phyloP scores from a whole-genome alignment of 2,329 filamentous ascomycete genomes.

The Fusarium acutatum region DNA sequence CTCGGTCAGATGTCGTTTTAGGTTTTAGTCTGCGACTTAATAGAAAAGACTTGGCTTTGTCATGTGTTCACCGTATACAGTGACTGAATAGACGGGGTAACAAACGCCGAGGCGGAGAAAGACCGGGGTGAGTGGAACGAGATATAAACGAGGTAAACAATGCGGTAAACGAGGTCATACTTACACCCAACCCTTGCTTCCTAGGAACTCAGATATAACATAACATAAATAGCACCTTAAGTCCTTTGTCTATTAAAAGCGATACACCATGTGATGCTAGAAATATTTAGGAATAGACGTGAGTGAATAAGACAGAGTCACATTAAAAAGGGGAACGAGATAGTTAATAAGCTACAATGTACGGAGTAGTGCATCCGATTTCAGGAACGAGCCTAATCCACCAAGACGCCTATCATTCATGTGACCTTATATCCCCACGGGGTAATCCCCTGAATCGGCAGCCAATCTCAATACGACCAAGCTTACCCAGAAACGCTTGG shows the following conservation, averaged over 20 bases:
- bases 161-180: not conserved
- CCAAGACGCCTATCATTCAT: not conserved
- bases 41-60: not conserved
- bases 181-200: not conserved
- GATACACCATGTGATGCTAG: not conserved
- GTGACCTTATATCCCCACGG: not conserved
- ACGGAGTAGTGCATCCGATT: not conserved
- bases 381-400: not conserved
- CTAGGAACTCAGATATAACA: not conserved
- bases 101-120: not conserved
- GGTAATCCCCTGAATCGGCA: not conserved
- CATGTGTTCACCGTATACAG: not conserved
- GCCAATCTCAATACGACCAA: not conserved
- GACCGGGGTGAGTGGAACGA: not conserved
- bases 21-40: not conserved
- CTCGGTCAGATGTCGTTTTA: not conserved
- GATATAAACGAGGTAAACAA: not conserved
- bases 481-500: not conserved
- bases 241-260: not conserved
- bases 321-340: not conserved
- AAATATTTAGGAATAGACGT: not conserved
- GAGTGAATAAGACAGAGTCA: not conserved
- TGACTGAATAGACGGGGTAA: not conserved
- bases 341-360: not conserved
- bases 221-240: not conserved